A percentile compares a stretch with the other conserved stretches of the same genome.
These are phyloP conservation scores for Pseudocercospora cruenta DNA, from an alignment of 2,329 filamentous ascomycete species.

Conservation along the genomic window DNA sequence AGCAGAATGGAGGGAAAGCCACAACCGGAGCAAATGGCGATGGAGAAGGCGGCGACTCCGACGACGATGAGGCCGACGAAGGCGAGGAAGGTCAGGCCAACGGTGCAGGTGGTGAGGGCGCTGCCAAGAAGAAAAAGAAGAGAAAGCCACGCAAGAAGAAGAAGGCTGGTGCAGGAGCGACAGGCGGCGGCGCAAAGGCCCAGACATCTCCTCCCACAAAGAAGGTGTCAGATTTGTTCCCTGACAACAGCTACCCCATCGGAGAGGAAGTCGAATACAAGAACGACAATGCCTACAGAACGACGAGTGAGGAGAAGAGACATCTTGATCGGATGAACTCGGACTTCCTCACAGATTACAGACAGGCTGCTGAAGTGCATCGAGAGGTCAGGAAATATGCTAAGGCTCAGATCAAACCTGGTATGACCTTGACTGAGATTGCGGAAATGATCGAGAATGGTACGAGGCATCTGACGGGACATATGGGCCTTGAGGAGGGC, in stretches of 20 bases:
- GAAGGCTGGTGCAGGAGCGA: slow-evolving; percentile 34
- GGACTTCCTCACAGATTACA: slow-evolving; percentile 57
- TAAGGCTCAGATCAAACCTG: slow-evolving; percentile 55
- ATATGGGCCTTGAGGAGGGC: slow-evolving; percentile 57
- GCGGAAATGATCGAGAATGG: slow-evolving; percentile 60
- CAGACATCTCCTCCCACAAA: slow-evolving; percentile 55
- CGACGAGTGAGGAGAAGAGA: slow-evolving; percentile 53
- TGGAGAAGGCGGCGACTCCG: slow-evolving; percentile 40
- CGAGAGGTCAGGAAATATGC: slow-evolving; percentile 58
- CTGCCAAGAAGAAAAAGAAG: slow-evolving; percentile 53
- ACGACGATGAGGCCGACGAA: slow-evolving; percentile 42
- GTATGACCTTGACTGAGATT: slow-evolving; percentile 53
- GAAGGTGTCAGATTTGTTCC: slow-evolving; percentile 52
- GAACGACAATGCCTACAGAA: slow-evolving; percentile 51
- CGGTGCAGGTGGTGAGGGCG: slow-evolving; percentile 34
- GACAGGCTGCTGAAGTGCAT: slow-evolving; percentile 61
- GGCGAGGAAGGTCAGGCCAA: slow-evolving; percentile 32
- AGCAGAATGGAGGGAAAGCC: slow-evolving; percentile 29
- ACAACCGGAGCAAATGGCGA: slow-evolving; percentile 35
- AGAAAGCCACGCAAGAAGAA: slow-evolving; percentile 50
- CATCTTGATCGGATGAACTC: slow-evolving; percentile 51
- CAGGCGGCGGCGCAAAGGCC: slow-evolving; percentile 38
- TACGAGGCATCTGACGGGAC: slow-evolving; percentile 54
- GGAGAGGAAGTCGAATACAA: slow-evolving; percentile 53
- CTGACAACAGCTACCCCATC: slow-evolving; percentile 47